Conservation (phyloP, 2,329 filamentous ascomycete species). For the Aureobasidium sp. region DNA sequence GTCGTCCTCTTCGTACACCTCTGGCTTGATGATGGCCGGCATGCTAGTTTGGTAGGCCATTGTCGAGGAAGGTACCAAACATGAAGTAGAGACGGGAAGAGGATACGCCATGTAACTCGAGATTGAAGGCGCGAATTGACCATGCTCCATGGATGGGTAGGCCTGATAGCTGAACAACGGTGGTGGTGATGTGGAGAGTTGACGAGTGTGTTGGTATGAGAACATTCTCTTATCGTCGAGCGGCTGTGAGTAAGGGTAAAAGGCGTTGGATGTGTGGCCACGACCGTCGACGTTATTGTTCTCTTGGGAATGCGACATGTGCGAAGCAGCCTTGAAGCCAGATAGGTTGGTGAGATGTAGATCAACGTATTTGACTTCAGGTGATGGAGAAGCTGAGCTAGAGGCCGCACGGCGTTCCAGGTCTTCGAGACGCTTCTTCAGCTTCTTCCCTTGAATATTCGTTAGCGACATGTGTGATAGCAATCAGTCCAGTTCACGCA, state of each 20-base stretch:
- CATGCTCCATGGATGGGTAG: conserved; percentile 18
- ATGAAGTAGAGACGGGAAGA: background rate
- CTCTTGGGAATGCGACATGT: background rate
- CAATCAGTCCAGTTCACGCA: conserved; percentile 29
- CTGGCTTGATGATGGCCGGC: conserved; percentile 51
- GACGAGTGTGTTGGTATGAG: conserved; percentile 56
- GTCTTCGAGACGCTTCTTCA: conserved; percentile 81
- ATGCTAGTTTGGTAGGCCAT: conserved; percentile 37
- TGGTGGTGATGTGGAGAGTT: conserved; percentile 63
- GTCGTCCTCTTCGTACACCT: conserved; percentile 52
- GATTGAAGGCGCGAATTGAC: conserved; percentile 36
- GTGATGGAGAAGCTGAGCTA: conserved; percentile 52
- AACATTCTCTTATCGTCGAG: conserved; percentile 58
- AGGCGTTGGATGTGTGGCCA: background rate
- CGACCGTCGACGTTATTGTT: conserved; percentile 19
- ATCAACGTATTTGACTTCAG: conserved; percentile 50
- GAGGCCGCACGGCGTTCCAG: conserved; percentile 69
- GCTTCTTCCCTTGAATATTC: conserved; percentile 65
- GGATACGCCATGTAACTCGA: conserved; percentile 32
- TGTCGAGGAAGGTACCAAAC: background rate
- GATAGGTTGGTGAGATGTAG: conserved; percentile 29
- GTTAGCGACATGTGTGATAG: conserved; percentile 19
- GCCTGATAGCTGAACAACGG: conserved; percentile 52
- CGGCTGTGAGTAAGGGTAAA: background rate
- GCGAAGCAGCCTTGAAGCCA: background rate